These are phyloP conservation scores for Phytophthora cajani DNA, from an alignment of 352 stramenopile species.

Conservation along the genomic window DNA sequence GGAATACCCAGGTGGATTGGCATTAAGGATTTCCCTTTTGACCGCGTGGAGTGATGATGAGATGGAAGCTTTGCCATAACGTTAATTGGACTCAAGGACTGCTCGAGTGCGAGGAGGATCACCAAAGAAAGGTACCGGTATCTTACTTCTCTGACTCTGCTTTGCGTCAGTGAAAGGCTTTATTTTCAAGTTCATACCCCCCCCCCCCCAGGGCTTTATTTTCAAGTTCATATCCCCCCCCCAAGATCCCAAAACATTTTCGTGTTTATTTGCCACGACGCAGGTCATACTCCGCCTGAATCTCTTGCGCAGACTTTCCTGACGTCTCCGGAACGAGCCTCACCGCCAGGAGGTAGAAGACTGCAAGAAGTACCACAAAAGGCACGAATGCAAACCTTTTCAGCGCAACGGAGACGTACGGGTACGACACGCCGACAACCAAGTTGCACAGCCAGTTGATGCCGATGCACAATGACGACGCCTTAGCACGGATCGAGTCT, in stretches of 20 bases:
- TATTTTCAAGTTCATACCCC: not conserved
- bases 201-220: too few species aligned
- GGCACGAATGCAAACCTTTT: slow-evolving; percentile 8
- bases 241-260: not conserved
- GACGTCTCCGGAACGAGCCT: slow-evolving; percentile 11
- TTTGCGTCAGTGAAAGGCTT: too few species aligned
- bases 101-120: too few species aligned
- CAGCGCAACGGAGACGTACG: slow-evolving; percentile 7
- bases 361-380: slow-evolving; percentile 16
- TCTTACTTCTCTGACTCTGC: too few species aligned
- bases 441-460: slow-evolving; percentile 17
- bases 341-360: slow-evolving; percentile 16
- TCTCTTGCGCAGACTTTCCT: slow-evolving; percentile 12
- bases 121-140: too few species aligned
- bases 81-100: too few species aligned
- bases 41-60: too few species aligned
- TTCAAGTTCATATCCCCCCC: not conserved
- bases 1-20: not conserved
- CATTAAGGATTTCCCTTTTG: too few species aligned
- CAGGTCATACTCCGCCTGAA: slow-evolving; percentile 14
- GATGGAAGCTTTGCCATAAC: too few species aligned
- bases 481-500: slow-evolving; percentile 10
- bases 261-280: slow-evolving; percentile 5
- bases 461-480: slow-evolving; percentile 14
- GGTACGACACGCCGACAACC: slow-evolving; percentile 9